A percentile compares a stretch with the other conserved stretches of the same genome.
Evolutionary conservation across 2,329 filamentous ascomycete species (phyloP).

Genomic region (Juglanconis sp.): DNA sequence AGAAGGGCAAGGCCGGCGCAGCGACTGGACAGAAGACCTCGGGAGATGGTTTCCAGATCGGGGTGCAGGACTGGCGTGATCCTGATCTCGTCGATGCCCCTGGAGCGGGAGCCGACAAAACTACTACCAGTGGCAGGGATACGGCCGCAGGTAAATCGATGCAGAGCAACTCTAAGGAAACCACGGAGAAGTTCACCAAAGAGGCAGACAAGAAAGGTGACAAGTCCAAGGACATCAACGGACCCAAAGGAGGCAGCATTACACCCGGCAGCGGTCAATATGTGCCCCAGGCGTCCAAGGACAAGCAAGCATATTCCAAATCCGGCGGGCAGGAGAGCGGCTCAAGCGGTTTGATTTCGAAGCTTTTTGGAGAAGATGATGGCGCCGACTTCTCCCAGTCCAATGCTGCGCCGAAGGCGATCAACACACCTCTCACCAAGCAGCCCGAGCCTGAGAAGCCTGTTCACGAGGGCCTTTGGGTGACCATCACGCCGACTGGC

Average conservation of each 20-base stretch:
- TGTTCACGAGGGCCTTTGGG: constrained; percentile 79
- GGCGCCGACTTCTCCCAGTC: constrained; percentile 28
- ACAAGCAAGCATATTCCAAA: constrained; percentile 17
- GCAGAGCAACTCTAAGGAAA: constrained; percentile 11
- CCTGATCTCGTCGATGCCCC: constrained; percentile 60
- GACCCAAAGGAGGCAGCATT: constrained; percentile 62
- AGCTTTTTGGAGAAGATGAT: constrained; percentile 46
- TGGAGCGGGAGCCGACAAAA: constrained; percentile 29
- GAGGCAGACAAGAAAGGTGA: constrained; percentile 20
- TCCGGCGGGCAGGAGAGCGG: constrained; percentile 26
- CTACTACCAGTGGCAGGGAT: constrained; percentile 3
- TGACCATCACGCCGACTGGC: constrained; percentile 89
- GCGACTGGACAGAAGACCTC: constrained; percentile 21
- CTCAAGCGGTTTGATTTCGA: constrained; percentile 41
- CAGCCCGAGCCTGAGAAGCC: constrained; percentile 25
- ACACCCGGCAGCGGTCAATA: constrained; percentile 74
- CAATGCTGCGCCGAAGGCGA: constrained; percentile 27
- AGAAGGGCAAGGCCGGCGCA: constrained; percentile 25
- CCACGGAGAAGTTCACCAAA: constrained; percentile 22
- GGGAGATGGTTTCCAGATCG: constrained; percentile 70
- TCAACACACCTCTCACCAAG: constrained; percentile 18
- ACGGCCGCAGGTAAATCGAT: constrained; percentile 1
- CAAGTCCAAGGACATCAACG: constrained; percentile 27
- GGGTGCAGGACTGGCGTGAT: constrained; percentile 84
- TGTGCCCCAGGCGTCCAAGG: constrained; percentile 34